Base-by-base conservation (phyloP, 2,329 filamentous ascomycete species). In the Cladorrhinum sp. region DNA sequence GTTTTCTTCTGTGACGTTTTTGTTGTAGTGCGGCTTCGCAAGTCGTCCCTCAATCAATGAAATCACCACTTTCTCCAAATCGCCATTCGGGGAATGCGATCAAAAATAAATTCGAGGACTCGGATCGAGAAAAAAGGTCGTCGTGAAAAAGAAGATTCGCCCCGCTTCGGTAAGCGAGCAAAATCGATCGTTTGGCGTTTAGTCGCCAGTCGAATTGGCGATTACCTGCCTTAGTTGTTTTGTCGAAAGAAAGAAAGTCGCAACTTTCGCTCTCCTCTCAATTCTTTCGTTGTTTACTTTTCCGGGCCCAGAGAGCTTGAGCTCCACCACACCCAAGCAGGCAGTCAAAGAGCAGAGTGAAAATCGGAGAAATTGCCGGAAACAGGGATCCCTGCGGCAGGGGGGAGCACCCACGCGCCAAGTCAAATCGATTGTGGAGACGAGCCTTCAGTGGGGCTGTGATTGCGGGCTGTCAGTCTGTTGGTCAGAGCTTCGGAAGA, bases 401-500 rank as follows among this genome's bases (percentile, higher is more conserved):
- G 49, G 21, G 49, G 6, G 33, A 3, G 2, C 24, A 57, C 21
- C 54, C 3, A 48, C 21, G 36, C 26, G 23, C 54, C 54, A 39
- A 36, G 54, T 23, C 21, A 36, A 2, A 54, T 30, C 26, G 4
- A 16, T n/a, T n/a, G 39, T 20, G 30, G 53, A 8, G 57, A 28
- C 26, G 26, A 28, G n/a, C n/a, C n/a, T n/a, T n/a, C n/a, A 28
- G 26, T 28, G 4, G 26, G 26, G n/a, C n/a, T n/a, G n/a, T 28
- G 26, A 4, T 28, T 4, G 26, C 9, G 26, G 26, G 24, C n/a
- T 49, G 51, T 57, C 50, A 53, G 53, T 46, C 51, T 52, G 57
- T 59, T 65, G 65, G 65, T 55, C 65, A 61, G 61, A 64, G 63
- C 63, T 64, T 58, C 61, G 49, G 48, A 39, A 23, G 52, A 48